These are phyloP conservation scores for Hyaloscypha variabilis DNA, from an alignment of 495 filamentous ascomycete genomes.

Conservation along the genomic window DNA sequence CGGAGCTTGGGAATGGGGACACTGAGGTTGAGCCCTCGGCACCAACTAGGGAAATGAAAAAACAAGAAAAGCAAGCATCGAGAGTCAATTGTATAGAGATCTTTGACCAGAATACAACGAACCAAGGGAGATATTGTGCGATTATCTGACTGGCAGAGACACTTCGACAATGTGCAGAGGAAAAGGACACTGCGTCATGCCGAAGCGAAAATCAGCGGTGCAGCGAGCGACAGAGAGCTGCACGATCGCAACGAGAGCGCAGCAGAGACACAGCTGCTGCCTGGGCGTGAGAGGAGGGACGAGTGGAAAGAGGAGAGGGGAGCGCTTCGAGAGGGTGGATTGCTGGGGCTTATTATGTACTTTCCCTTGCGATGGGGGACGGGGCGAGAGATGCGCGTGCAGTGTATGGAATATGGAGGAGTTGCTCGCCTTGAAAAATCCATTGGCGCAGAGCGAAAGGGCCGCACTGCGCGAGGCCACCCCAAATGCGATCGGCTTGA, in stretches of 20 bases:
- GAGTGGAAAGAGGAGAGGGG: constrained; percentile 12
- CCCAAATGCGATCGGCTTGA: background rate
- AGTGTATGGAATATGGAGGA: background rate
- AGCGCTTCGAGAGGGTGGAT: constrained; percentile 4
- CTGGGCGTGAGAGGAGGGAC: constrained; percentile 13
- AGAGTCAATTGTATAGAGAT: constrained; percentile 22
- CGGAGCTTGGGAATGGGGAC: background rate
- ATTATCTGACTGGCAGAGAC: constrained; percentile 18
- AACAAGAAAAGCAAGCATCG: constrained; percentile 20
- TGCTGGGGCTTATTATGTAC: constrained; percentile 21
- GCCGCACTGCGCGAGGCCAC: background rate
- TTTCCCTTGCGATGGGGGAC: constrained; percentile 12
- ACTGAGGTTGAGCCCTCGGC: background rate
- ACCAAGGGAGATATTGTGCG: constrained; percentile 19
- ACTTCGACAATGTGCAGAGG: constrained; percentile 22
- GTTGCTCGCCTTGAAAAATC: constrained; percentile 22
- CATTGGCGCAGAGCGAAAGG: constrained; percentile 1
- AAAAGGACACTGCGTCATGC: constrained; percentile 25
- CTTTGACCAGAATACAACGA: constrained; percentile 27
- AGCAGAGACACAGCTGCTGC: constrained; percentile 23
- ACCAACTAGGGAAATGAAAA: constrained; percentile 22
- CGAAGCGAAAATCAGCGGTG: constrained; percentile 14
- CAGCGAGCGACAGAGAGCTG: constrained; percentile 21
- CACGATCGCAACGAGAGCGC: constrained; percentile 23
- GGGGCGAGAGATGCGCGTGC: constrained; percentile 2